A percentile compares a stretch with the other conserved stretches of the same genome.
phyloP scores from a whole-genome alignment of 2,329 filamentous ascomycete genomes.

The Lachnellula cervina region DNA sequence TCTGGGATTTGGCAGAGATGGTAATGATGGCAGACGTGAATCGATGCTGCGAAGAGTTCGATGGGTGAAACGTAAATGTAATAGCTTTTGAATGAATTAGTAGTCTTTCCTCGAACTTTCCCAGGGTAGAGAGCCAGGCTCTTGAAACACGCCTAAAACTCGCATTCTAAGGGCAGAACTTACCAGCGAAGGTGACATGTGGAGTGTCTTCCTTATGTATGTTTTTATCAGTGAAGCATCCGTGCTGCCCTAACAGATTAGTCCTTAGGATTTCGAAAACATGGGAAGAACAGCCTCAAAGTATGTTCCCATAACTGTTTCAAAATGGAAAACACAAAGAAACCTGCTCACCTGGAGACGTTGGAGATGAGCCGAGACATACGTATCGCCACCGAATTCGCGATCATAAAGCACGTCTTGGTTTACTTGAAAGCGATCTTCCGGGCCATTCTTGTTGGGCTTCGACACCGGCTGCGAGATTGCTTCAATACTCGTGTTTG shows the following conservation, averaged over 20 bases:
- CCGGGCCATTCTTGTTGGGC: slow-evolving; percentile 17
- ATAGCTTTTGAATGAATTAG: slow-evolving; percentile 30
- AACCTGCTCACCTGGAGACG: slow-evolving; percentile 30
- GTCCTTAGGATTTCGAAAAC: no score
- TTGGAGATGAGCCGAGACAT: slow-evolving; percentile 45
- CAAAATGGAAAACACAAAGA: no score
- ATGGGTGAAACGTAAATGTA: slow-evolving; percentile 45
- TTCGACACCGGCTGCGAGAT: neutral
- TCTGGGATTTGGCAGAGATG: slow-evolving; percentile 33
- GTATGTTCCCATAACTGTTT: no score
- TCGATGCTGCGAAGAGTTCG: slow-evolving; percentile 38
- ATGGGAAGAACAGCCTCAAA: no score
- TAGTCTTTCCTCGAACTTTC: no score
- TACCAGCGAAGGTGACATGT: slow-evolving; percentile 41
- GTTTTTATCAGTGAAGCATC: slow-evolving; percentile 39
- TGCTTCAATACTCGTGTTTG: neutral
- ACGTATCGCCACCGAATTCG: slow-evolving; percentile 42
- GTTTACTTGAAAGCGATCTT: slow-evolving; percentile 28
- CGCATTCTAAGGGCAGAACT: neutral
- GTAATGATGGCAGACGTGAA: slow-evolving; percentile 44
- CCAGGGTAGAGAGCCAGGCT: no score
- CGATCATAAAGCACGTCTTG: slow-evolving; percentile 45
- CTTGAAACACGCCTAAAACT: neutral
- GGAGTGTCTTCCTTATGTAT: slow-evolving; percentile 39
- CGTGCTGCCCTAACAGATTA: slow-evolving; percentile 34